Evolutionary conservation across 768 basidiomycete species (phyloP), one percentile per base, ranked within the genome.

Genomic region (Dictyophora rubrovolvata): DNA sequence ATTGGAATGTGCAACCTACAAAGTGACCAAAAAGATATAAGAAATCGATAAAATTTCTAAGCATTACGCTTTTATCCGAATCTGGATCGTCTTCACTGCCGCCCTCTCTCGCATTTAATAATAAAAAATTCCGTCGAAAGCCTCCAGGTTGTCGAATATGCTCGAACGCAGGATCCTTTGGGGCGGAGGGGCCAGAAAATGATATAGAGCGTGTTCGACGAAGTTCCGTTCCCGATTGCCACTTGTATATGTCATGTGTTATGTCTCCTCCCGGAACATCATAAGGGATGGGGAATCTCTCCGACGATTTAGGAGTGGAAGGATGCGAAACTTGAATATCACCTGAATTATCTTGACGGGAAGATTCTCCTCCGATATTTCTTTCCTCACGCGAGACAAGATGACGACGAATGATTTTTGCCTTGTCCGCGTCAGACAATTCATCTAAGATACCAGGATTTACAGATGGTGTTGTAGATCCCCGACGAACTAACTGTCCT

Each of bases 101-200:
- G 47, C 79, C 81, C 61, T 87, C 86, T 52, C 78, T 80, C 2
- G 89, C 85, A 53, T 80, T 82, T 58, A 88, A 70, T 33, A 86
- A 73, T 8, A 97, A 76, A 69, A 91, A 96, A 70, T 94, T 91
- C 55, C 94, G 78, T 64, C 94, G 79, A 72, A 97, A 96, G 1
- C 93, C 94, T 57, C 94, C 94, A 0, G 94, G 95, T 68, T 95
- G 90, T 62, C 92, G 91, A 55, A 98, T 93, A 65, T 94, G 91
- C 65, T 93, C 87, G 59, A 96, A 89, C 1, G 80, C 87, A 18
- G 94, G 89, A 67, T 90, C 80, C 51, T 51, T 63, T 10, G 35
- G 21, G 9, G n/a, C 37, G 7, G 75, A 75, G 1, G 79, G 75
- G 2, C 80, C 84, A 11, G 84, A 77, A 64, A 81, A 89, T 0